Conservation (phyloP, 2,329 filamentous ascomycete species). For the Talaromyces sp. region DNA sequence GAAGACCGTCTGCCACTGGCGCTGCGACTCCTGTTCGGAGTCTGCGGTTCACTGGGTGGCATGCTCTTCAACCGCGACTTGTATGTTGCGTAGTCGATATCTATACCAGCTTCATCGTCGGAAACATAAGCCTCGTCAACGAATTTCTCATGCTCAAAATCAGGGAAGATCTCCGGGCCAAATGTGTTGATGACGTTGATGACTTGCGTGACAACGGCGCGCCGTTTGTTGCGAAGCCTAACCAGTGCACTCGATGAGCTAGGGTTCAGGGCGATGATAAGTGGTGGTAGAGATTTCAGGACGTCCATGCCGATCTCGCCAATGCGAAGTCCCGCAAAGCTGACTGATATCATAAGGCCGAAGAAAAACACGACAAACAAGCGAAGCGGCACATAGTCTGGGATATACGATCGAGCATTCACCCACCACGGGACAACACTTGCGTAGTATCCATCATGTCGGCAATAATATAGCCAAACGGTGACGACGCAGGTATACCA, state of each 20-base stretch:
- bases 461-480: slow-evolving; percentile 72
- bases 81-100: slow-evolving; percentile 13
- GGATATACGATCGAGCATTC: slow-evolving; percentile 48
- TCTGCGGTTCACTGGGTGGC: slow-evolving; percentile 51
- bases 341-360: slow-evolving; percentile 78
- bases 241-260: slow-evolving; percentile 77
- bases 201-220: slow-evolving; percentile 70
- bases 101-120: slow-evolving; percentile 15
- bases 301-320: slow-evolving; percentile 98
- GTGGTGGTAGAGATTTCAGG: slow-evolving; percentile 82
- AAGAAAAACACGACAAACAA: slow-evolving; percentile 67
- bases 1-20: slow-evolving; percentile 42
- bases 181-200: slow-evolving; percentile 91
- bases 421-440: slow-evolving; percentile 10
- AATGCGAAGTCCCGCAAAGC: slow-evolving; percentile 86
- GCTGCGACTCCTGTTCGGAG: slow-evolving; percentile 56
- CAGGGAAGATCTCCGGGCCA: slow-evolving; percentile 90
- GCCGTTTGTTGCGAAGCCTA: slow-evolving; percentile 66
- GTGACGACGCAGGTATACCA: slow-evolving; percentile 71
- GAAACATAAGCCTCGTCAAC: slow-evolving; percentile 48
- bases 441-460: slow-evolving; percentile 57
- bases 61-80: slow-evolving; percentile 19
- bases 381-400: slow-evolving; percentile 73
- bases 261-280: slow-evolving; percentile 79
- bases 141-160: slow-evolving; percentile 75